phyloP scores from a whole-genome alignment of 208 protist species.

The Trypanosomatidae sp. region DNA sequence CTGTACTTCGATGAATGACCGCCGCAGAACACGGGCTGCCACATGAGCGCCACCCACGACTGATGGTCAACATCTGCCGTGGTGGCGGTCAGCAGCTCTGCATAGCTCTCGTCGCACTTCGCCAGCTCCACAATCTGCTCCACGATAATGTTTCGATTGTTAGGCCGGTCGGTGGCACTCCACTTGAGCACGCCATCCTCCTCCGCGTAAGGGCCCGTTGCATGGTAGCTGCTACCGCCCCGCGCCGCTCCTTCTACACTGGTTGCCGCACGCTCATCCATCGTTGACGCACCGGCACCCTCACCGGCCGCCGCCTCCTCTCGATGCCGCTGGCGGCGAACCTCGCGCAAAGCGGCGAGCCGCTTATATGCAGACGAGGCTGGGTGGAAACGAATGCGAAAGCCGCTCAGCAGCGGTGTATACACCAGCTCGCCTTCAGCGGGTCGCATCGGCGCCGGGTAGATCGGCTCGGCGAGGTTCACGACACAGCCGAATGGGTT shows the following conservation, averaged over 20 bases:
- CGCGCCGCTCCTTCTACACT: background rate
- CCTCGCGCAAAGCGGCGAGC: slow-evolving; percentile 46
- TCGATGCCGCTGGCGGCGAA: slow-evolving; percentile 27
- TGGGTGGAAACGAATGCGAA: slow-evolving; percentile 75
- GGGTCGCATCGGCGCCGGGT: slow-evolving; percentile 57
- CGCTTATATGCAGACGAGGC: slow-evolving; percentile 50
- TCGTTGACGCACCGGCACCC: background rate
- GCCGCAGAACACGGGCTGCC: slow-evolving; percentile 83
- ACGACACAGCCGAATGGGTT: slow-evolving; percentile 79
- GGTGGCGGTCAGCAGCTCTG: slow-evolving; percentile 58
- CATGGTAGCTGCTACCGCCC: slow-evolving; percentile 1
- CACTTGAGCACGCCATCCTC: slow-evolving; percentile 66
- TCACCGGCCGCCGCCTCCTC: slow-evolving; percentile 7
- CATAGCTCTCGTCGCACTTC: slow-evolving; percentile 54
- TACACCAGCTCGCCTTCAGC: slow-evolving; percentile 76
- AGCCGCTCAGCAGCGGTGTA: slow-evolving; percentile 80
- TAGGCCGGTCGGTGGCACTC: slow-evolving; percentile 73
- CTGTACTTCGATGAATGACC: slow-evolving; percentile 79
- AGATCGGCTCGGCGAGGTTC: slow-evolving; percentile 47
- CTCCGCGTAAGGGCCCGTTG: slow-evolving; percentile 16
- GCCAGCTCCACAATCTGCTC: slow-evolving; percentile 78
- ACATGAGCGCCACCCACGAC: slow-evolving; percentile 88
- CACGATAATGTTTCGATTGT: slow-evolving; percentile 71
- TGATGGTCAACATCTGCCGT: slow-evolving; percentile 76
- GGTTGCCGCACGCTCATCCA: background rate